Percentiles rank a stretch among this genome's conserved stretches.
Evolutionary conservation across 2,329 filamentous ascomycete genomes (phyloP).

Genomic region (Pseudogymnoascus sp.): DNA sequence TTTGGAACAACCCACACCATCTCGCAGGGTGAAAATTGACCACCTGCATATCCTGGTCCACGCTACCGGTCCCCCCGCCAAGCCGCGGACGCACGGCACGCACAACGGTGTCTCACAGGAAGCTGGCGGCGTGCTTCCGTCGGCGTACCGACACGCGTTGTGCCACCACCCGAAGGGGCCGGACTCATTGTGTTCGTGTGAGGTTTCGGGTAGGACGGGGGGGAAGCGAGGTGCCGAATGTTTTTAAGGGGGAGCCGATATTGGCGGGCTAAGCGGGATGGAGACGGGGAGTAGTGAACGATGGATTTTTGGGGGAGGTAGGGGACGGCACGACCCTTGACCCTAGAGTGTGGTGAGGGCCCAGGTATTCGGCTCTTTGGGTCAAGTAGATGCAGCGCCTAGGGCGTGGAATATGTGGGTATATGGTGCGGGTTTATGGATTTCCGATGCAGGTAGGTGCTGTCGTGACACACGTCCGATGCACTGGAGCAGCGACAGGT

Average conservation of each 20-base stretch:
- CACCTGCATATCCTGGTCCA: background rate
- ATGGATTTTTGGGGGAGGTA: background rate
- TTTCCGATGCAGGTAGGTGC: background rate
- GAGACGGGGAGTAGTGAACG: background rate
- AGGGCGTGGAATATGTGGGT: background rate
- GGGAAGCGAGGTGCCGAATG: background rate
- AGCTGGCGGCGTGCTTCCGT: background rate
- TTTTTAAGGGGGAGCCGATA: background rate
- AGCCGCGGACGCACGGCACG: background rate
- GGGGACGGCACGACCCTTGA: background rate
- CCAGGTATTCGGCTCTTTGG: background rate
- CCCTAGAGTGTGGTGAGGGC: background rate
- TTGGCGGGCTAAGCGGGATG: background rate
- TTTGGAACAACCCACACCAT: background rate
- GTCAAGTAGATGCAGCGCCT: background rate
- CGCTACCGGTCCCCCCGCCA: slow-evolving; percentile 2
- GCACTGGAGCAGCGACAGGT: background rate
- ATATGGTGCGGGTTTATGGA: background rate
- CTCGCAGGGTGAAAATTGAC: background rate
- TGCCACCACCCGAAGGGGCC: background rate
- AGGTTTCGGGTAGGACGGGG: background rate
- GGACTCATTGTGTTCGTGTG: background rate
- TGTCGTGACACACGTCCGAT: slow-evolving; percentile 1
- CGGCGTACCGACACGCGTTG: background rate
- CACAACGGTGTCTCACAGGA: background rate